These are phyloP conservation scores for Candida krabiensis DNA, from an alignment of 805 yeast genomes.

Conservation along the genomic window DNA sequence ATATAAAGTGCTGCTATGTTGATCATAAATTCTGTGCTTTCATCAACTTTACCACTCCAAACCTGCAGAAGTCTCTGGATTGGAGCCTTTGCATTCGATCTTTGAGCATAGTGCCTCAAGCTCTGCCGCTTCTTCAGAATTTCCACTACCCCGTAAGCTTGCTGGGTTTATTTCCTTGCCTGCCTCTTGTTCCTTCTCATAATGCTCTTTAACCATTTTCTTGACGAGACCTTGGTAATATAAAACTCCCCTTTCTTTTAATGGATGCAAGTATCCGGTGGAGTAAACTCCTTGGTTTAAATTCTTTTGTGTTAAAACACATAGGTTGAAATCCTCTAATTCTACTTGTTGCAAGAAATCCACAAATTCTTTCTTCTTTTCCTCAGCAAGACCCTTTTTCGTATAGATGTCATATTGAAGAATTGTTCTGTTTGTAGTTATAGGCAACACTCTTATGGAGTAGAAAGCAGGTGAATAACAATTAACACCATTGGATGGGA, in stretches of 20 bases:
- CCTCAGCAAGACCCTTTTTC: conserved; percentile 55
- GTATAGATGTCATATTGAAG: conserved; percentile 62
- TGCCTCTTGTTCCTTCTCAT: conserved; percentile 41
- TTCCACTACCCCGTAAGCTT: conserved; percentile 38
- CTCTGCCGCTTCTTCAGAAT: conserved; percentile 45
- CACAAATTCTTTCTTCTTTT: conserved; percentile 57
- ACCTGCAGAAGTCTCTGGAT: conserved; percentile 33
- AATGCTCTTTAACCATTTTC: conserved; percentile 59
- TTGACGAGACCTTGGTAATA: conserved; percentile 55
- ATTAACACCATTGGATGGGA: conserved; percentile 61
- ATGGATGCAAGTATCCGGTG: conserved; percentile 60
- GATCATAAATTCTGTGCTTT: no score
- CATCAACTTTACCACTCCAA: conserved; percentile 29
- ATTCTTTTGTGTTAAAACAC: conserved; percentile 60
- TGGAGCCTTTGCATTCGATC: conserved; percentile 50
- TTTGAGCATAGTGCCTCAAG: conserved; percentile 49
- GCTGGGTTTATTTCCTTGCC: conserved; percentile 57
- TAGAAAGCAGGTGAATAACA: conserved; percentile 71
- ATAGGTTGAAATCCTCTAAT: conserved; percentile 59
- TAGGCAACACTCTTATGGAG: conserved; percentile 58
- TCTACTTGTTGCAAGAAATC: conserved; percentile 64
- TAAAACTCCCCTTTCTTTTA: conserved; percentile 58
- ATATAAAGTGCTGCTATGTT: no score
- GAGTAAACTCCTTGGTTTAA: conserved; percentile 59
- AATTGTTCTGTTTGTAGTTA: conserved; percentile 52